Evolutionary conservation across 2,329 filamentous ascomycete genomes (phyloP).

Genomic region (Sphaceloma murrayae): DNA sequence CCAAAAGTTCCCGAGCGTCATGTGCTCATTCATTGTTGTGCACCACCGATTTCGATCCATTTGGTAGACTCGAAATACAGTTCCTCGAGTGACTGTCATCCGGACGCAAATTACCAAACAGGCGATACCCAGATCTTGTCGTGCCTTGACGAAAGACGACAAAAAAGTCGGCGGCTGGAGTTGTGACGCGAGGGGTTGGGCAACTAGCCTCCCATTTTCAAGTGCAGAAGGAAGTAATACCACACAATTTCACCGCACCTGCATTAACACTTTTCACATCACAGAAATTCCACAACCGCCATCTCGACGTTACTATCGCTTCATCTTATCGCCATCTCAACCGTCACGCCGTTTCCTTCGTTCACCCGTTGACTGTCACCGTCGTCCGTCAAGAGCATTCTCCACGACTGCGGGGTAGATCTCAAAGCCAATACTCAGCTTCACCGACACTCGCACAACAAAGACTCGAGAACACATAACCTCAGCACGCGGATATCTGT

Average conservation of each 20-base stretch:
- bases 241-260: constrained; percentile 8
- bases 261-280: constrained; percentile 1
- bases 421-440: constrained; percentile 11
- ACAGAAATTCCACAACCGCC: constrained; percentile 6
- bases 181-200: constrained; percentile 5
- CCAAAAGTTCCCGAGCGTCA: constrained; percentile 2
- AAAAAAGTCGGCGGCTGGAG: constrained; percentile 8
- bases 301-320: constrained; percentile 12
- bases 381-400: constrained; percentile 1
- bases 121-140: no score
- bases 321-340: neutral
- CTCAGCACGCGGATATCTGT: no score
- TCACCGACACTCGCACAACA: constrained; percentile 5
- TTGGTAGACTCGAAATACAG: neutral
- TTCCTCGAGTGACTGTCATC: neutral
- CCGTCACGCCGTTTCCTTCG: constrained; percentile 1
- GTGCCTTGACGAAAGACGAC: neutral
- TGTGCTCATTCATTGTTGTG: no score
- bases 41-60: neutral
- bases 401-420: constrained; percentile 14
- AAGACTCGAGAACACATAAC: no score
- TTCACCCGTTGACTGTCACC: neutral
- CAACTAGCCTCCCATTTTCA: neutral
- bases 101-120: no score
- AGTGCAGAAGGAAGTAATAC: neutral